Percentiles rank a stretch among this genome's conserved stretches.
Conservation (phyloP, 2,329 filamentous ascomycete species). For the Fusarium floridanum region DNA sequence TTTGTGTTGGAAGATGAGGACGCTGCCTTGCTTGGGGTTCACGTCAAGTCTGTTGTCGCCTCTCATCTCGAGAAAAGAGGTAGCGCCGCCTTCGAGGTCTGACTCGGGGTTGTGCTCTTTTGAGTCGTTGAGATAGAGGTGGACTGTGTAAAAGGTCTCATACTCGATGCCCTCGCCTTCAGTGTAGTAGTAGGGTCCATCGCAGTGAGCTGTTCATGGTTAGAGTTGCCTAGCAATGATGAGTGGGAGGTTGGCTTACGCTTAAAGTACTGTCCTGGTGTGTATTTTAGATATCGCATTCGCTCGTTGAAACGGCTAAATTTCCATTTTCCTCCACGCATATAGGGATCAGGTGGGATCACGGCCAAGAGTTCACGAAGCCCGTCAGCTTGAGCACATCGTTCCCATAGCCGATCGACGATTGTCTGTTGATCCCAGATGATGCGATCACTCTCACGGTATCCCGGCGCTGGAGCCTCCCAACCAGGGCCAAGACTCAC, state of each 20-base stretch:
- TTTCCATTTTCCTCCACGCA: slow-evolving; percentile 52
- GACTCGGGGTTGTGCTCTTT: slow-evolving; percentile 30
- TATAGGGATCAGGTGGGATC: slow-evolving; percentile 47
- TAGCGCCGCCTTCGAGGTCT: slow-evolving; percentile 65
- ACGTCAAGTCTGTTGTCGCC: slow-evolving; percentile 62
- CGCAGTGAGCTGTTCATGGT: slow-evolving; percentile 69
- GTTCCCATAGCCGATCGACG: slow-evolving; percentile 72
- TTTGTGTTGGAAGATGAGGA: slow-evolving; percentile 71
- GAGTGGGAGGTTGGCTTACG: slow-evolving; percentile 49
- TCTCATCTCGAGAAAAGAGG: slow-evolving; percentile 64
- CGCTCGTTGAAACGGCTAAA: slow-evolving; percentile 75
- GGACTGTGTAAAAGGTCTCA: slow-evolving; percentile 66
- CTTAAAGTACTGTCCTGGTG: slow-evolving; percentile 78
- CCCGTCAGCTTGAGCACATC: slow-evolving; percentile 62
- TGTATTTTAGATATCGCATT: slow-evolving; percentile 81
- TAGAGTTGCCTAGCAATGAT: neutral
- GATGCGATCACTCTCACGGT: slow-evolving; percentile 80
- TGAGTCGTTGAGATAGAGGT: slow-evolving; percentile 61
- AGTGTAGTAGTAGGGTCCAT: slow-evolving; percentile 70
- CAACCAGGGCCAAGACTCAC: slow-evolving; percentile 74
- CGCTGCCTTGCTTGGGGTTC: slow-evolving; percentile 68
- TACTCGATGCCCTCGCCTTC: slow-evolving; percentile 59
- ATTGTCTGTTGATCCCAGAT: slow-evolving; percentile 78
- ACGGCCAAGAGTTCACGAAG: slow-evolving; percentile 56
- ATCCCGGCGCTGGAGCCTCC: slow-evolving; percentile 66